phyloP scores from a whole-genome alignment of 129 eudicot genomes.

The Solidago caesia region DNA sequence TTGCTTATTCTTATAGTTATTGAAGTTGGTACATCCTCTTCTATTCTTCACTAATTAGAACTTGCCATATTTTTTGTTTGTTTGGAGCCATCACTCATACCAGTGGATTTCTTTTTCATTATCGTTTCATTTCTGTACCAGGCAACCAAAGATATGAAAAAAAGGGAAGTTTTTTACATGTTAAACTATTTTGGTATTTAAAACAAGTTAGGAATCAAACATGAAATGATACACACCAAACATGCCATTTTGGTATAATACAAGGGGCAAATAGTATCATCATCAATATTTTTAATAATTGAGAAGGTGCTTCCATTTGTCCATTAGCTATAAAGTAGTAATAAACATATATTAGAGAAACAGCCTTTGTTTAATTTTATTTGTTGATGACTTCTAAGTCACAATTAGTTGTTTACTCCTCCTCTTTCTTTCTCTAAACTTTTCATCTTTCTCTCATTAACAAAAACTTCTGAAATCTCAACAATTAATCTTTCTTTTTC shows the following conservation, averaged over 20 bases:
- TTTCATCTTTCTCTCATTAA: constrained; percentile 36
- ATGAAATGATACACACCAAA: constrained; percentile 2
- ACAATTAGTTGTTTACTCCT: constrained; percentile 56
- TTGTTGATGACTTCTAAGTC: constrained; percentile 73
- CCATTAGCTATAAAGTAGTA: constrained; percentile 13
- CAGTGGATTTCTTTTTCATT: no score
- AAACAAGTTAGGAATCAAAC: no score
- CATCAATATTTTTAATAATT: not conserved
- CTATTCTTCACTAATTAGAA: no score
- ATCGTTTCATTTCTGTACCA: no score
- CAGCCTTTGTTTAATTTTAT: constrained; percentile 1
- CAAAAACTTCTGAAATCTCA: constrained; percentile 24
- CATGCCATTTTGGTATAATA: constrained; percentile 6
- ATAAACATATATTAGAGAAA: no score
- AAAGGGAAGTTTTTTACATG: no score
- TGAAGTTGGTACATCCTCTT: no score
- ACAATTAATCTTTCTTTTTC: constrained; percentile 22
- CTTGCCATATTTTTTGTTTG: no score
- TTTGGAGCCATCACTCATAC: no score
- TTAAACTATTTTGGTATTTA: no score
- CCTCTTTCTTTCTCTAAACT: constrained; percentile 33
- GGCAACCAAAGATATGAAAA: no score
- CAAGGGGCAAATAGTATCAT: constrained; percentile 1
- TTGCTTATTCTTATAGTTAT: no score
- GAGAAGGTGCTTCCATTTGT: constrained; percentile 5